These are phyloP conservation scores for Passalora sequoiae DNA, from an alignment of 2,329 filamentous ascomycete genomes.

Conservation along the genomic window DNA sequence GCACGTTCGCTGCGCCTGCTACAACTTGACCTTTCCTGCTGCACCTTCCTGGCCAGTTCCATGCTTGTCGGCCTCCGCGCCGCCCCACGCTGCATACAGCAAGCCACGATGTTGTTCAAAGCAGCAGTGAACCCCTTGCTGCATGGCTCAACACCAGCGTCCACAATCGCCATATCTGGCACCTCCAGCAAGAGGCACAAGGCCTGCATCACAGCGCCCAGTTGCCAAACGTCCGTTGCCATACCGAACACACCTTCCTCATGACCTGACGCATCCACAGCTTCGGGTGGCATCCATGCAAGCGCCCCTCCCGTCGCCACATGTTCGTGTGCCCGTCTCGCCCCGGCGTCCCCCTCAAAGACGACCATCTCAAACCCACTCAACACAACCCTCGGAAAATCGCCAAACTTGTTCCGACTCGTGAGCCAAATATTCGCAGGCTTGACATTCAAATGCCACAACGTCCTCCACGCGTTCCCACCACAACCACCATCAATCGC, in stretches of 20 bases:
- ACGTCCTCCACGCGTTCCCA: conserved; percentile 19
- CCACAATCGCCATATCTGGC: conserved; percentile 1
- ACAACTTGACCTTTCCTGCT: conserved; percentile 4
- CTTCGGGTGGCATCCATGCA: conserved; percentile 19
- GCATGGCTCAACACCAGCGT: conserved; percentile 9
- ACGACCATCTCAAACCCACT: conserved; percentile 21
- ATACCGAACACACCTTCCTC: conserved; percentile 9
- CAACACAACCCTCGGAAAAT: conserved; percentile 17
- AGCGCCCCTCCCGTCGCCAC: conserved; percentile 9
- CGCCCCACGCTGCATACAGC: conserved; percentile 8
- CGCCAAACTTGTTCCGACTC: background rate
- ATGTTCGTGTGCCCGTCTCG: background rate
- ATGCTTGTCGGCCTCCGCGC: conserved; percentile 5
- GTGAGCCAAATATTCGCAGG: conserved; percentile 18
- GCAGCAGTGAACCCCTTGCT: conserved; percentile 8
- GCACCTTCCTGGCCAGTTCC: conserved; percentile 7
- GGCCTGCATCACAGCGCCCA: conserved; percentile 17
- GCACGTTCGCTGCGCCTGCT: too few species aligned
- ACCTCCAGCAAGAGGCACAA: conserved; percentile 11
- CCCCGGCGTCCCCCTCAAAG: conserved; percentile 11
- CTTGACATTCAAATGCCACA: conserved; percentile 22
- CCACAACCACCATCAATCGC: background rate
- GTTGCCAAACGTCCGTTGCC: conserved; percentile 21
- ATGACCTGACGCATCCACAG: background rate
- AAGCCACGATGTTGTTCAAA: conserved; percentile 9